Evolutionary conservation across 306 rosid species (phyloP).

Genomic region (Sicyos baderoa): DNA sequence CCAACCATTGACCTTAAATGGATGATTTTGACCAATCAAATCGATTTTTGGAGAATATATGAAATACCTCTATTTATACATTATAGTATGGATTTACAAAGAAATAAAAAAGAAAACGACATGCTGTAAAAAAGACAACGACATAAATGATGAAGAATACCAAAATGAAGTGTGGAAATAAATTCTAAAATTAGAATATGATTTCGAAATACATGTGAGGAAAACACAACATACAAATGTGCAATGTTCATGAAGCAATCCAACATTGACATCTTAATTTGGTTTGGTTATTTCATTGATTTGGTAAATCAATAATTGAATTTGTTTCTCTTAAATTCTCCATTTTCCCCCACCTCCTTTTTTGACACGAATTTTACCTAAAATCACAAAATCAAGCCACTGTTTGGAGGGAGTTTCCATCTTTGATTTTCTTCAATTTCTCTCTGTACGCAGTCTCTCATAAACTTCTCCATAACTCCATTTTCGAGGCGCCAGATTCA

Average conservation of each 20-base stretch:
- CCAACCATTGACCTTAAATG: no score
- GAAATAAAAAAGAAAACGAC: no score
- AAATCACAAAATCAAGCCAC: constrained; percentile 5
- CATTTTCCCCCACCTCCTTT: not conserved
- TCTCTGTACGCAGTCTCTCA: not conserved
- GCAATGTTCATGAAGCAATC: constrained; percentile 4
- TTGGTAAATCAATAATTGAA: constrained; percentile 11
- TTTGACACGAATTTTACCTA: not conserved
- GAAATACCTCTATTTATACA: no score
- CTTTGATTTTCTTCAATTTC: constrained; percentile 5
- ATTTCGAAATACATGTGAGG: not conserved
- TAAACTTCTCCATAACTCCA: not conserved
- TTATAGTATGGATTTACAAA: not conserved
- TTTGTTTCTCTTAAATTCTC: not conserved
- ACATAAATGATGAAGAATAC: not conserved
- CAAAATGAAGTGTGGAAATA: not conserved
- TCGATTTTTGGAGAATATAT: no score
- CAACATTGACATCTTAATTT: not conserved
- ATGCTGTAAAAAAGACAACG: not conserved
- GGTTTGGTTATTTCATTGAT: not conserved
- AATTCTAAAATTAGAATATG: not conserved
- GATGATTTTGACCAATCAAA: no score
- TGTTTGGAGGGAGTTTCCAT: constrained; percentile 20
- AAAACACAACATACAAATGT: not conserved
- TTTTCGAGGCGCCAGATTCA: constrained; percentile 16